Evolutionary conservation across 129 eudicot species (phyloP).

Genomic region (Flaveria trinervia): DNA sequence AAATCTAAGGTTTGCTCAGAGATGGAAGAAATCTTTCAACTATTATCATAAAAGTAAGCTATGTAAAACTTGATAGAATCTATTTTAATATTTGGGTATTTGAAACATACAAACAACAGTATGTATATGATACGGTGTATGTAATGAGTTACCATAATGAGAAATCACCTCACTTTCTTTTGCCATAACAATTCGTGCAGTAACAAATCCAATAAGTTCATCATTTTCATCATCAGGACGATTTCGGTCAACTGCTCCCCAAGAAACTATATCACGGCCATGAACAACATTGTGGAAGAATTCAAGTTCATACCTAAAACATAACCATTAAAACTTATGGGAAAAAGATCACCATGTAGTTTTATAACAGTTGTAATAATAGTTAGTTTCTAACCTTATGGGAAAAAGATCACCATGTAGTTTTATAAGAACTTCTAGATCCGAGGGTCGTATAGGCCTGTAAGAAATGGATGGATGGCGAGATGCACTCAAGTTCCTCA

Average conservation of each 20-base stretch:
- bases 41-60: too few species aligned
- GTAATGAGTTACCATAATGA: conserved; percentile 8
- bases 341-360: conserved; percentile 79
- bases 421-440: conserved; percentile 64
- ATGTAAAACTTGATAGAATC: too few species aligned
- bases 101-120: too few species aligned
- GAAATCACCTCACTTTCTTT: conserved; percentile 94
- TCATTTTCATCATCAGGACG: conserved; percentile 68
- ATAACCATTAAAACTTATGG: conserved; percentile 68
- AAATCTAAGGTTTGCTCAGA: too few species aligned
- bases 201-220: conserved; percentile 90
- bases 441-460: conserved; percentile 79
- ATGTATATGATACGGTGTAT: too few species aligned
- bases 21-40: too few species aligned
- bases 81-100: too few species aligned
- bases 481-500: conserved; percentile 58
- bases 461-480: conserved; percentile 59
- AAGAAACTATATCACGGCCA: conserved; percentile 83
- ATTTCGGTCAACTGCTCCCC: conserved; percentile 97
- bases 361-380: conserved; percentile 27
- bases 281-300: conserved; percentile 89
- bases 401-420: conserved; percentile 87
- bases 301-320: conserved; percentile 74
- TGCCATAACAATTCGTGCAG: conserved; percentile 67
- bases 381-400: conserved; percentile 58